Percentiles rank a stretch among this genome's conserved stretches.
These are phyloP conservation scores for Cajanus cajan DNA, from an alignment of 306 rosid species.

Conservation along the genomic window DNA sequence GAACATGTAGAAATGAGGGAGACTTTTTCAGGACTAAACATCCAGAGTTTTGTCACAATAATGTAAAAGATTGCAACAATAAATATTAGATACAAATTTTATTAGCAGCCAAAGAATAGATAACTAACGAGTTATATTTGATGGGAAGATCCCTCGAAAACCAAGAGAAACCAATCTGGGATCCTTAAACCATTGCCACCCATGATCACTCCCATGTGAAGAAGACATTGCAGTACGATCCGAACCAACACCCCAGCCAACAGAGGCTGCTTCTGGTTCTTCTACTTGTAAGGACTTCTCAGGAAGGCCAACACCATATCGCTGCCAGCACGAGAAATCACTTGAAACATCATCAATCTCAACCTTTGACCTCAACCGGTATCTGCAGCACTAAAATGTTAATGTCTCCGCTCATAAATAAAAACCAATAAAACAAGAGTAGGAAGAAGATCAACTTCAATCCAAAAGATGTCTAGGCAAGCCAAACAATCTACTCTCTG, in stretches of 20 bases:
- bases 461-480: neutral
- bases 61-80: conserved; percentile 5
- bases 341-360: conserved; percentile 75
- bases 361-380: conserved; percentile 93
- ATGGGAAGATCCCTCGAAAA: conserved; percentile 89
- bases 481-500: neutral
- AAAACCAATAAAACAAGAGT: neutral
- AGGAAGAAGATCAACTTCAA: neutral
- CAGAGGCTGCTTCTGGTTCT: conserved; percentile 81
- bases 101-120: conserved; percentile 25
- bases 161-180: conserved; percentile 84
- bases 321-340: conserved; percentile 88
- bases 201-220: conserved; percentile 51
- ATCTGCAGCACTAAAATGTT: conserved; percentile 49
- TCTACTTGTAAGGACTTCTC: conserved; percentile 43
- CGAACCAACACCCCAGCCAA: conserved; percentile 85
- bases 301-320: conserved; percentile 54
- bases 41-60: neutral
- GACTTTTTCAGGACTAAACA: neutral
- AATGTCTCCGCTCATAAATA: neutral
- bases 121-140: conserved; percentile 65
- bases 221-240: conserved; percentile 60
- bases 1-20: conserved; percentile 16
- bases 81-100: conserved; percentile 24
- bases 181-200: conserved; percentile 93